Percentiles rank a stretch among this genome's conserved stretches.
These are phyloP conservation scores for Phialophora verrucosa DNA, from an alignment of 2,329 filamentous ascomycete genomes.

Conservation along the genomic window DNA sequence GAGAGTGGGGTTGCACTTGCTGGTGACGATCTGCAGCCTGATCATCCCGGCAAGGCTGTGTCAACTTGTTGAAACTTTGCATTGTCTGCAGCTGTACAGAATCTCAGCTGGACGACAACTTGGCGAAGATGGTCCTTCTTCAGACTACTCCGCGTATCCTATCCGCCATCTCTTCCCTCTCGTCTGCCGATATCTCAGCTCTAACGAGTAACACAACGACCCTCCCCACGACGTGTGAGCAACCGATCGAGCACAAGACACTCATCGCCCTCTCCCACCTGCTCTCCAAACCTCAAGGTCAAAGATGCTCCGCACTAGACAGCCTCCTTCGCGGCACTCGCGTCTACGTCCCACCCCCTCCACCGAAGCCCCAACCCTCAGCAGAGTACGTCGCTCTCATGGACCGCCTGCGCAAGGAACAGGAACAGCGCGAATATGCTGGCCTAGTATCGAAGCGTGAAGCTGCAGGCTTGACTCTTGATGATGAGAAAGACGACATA, in stretches of 20 bases:
- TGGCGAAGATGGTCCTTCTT: slow-evolving; percentile 49
- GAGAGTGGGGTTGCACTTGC: neutral
- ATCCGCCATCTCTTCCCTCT: slow-evolving; percentile 47
- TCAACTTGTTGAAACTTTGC: neutral
- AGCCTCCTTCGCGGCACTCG: slow-evolving; percentile 71
- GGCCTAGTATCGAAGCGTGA: slow-evolving; percentile 64
- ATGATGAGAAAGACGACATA: slow-evolving; percentile 44
- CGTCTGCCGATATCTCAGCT: slow-evolving; percentile 43
- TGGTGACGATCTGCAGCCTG: neutral
- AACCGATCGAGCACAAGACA: slow-evolving; percentile 51
- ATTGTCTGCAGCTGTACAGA: neutral
- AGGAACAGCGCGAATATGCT: slow-evolving; percentile 81
- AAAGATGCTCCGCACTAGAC: slow-evolving; percentile 61
- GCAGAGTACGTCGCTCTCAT: slow-evolving; percentile 86
- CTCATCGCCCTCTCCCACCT: slow-evolving; percentile 45
- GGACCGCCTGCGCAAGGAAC: slow-evolving; percentile 78
- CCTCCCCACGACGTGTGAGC: slow-evolving; percentile 38
- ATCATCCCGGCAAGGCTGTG: neutral
- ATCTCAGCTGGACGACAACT: neutral
- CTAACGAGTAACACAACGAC: slow-evolving; percentile 10
- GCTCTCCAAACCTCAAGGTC: neutral
- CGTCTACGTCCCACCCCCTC: slow-evolving; percentile 79
- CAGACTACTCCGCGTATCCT: slow-evolving; percentile 49
- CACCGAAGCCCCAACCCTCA: slow-evolving; percentile 77
- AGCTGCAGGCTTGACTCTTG: neutral